Conservation (phyloP, 371 early-diverging fungal species). For the Mortierella sp. region DNA sequence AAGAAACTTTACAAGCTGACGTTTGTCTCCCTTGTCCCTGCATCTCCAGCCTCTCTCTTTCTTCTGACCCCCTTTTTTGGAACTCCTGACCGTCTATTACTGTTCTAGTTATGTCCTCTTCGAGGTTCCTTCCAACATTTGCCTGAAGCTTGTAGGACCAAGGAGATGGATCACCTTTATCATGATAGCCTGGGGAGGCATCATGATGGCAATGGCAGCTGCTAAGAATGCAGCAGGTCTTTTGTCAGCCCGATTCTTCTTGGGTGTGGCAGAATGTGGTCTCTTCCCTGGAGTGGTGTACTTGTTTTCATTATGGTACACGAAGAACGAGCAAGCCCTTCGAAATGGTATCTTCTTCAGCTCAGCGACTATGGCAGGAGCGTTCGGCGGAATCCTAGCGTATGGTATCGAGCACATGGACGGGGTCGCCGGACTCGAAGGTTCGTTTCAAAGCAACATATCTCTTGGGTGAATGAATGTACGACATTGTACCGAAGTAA, state of each 20-base stretch:
- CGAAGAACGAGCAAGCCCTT: constrained; percentile 68
- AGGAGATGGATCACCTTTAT: constrained; percentile 67
- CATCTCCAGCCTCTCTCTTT: not conserved
- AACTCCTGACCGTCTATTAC: not conserved
- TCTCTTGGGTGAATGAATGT: too few relatives aligned
- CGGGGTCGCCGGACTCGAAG: constrained; percentile 51
- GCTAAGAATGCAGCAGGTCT: constrained; percentile 60
- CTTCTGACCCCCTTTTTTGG: not conserved
- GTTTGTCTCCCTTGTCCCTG: not conserved
- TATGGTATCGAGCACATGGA: constrained; percentile 67
- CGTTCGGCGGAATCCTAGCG: constrained; percentile 75
- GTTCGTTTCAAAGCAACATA: too few relatives aligned
- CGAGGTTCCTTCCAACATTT: constrained; percentile 28
- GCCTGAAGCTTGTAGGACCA: constrained; percentile 54
- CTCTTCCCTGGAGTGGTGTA: constrained; percentile 82
- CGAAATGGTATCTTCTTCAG: constrained; percentile 77
- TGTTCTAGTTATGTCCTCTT: constrained; percentile 22
- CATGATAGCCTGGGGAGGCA: constrained; percentile 71
- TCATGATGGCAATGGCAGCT: constrained; percentile 68
- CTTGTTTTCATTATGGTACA: constrained; percentile 83
- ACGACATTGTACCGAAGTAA: too few relatives aligned
- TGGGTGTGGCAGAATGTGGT: constrained; percentile 73
- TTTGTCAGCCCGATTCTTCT: constrained; percentile 68
- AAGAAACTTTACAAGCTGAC: too few relatives aligned
- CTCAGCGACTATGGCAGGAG: constrained; percentile 75